Conservation (phyloP, 2,329 filamentous ascomycete species). For the Fusarium ambrosium region DNA sequence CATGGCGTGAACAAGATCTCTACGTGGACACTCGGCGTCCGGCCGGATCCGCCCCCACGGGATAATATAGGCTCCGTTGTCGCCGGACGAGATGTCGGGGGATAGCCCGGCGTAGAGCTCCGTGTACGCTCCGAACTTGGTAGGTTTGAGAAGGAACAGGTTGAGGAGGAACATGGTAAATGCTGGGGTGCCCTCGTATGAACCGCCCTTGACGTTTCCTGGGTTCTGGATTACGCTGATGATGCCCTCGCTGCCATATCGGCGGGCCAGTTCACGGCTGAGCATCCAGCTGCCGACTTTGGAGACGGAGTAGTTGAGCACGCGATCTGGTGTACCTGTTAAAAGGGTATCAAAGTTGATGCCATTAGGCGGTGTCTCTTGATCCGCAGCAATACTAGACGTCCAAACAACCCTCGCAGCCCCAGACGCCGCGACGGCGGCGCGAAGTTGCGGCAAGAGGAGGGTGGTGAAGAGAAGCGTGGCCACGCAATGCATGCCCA, state of each 20-base stretch:
- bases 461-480: constrained; percentile 52
- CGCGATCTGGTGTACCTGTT: constrained; percentile 36
- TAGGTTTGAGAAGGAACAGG: constrained; percentile 45
- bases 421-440: constrained; percentile 29
- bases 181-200: constrained; percentile 31
- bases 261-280: constrained; percentile 48
- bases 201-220: constrained; percentile 51
- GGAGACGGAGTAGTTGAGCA: constrained; percentile 49
- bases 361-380: constrained; percentile 44
- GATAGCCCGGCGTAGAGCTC: constrained; percentile 57
- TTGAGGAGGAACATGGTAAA: constrained; percentile 41
- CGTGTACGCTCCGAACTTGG: constrained; percentile 56
- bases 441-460: constrained; percentile 52
- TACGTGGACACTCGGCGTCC: constrained; percentile 34
- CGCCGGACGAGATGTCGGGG: constrained; percentile 50
- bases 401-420: constrained; percentile 51
- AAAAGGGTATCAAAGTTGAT: constrained; percentile 47
- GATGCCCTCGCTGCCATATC: constrained; percentile 42
- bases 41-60: constrained; percentile 48
- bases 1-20: constrained; percentile 49
- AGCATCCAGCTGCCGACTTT: constrained; percentile 55
- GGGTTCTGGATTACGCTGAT: constrained; percentile 52
- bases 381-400: constrained; percentile 48
- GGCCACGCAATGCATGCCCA: constrained; percentile 53
- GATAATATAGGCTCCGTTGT: constrained; percentile 48